Percentiles rank a stretch among this genome's conserved stretches.
Evolutionary conservation across 345 rosid species (phyloP).

Genomic region (Combretum micranthum): DNA sequence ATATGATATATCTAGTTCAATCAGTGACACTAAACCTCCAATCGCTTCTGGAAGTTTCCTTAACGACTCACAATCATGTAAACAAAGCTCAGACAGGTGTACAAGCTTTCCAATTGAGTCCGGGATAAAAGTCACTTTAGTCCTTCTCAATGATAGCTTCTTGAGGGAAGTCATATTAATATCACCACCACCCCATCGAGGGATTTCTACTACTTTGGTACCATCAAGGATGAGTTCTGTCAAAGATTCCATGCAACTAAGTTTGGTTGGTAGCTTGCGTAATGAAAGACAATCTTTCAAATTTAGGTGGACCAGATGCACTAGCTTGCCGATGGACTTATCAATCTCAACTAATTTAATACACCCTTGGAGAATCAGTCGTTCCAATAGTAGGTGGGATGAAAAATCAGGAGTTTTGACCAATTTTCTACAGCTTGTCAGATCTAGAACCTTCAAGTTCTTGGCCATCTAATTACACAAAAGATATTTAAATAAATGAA

Average conservation of each 20-base stretch:
- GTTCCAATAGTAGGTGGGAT: not conserved
- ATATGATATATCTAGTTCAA: not conserved
- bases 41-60: not conserved
- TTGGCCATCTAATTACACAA: not conserved
- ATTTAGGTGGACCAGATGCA: not conserved
- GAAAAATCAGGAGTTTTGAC: constrained; percentile 1
- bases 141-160: not conserved
- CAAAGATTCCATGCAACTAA: not conserved
- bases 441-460: not conserved
- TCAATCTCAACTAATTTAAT: not conserved
- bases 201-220: not conserved
- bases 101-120: not conserved
- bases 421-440: not conserved
- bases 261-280: not conserved
- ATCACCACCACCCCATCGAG: not conserved
- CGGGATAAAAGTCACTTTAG: not conserved
- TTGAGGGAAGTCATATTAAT: not conserved
- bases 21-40: not conserved
- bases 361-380: not conserved
- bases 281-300: not conserved
- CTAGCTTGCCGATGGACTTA: not conserved
- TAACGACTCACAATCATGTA: not conserved
- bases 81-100: not conserved
- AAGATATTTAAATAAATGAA: not conserved
- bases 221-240: not conserved